Base-by-base conservation (phyloP, 1,284 basidiomycete genomes). In the Tilletia horrida region DNA sequence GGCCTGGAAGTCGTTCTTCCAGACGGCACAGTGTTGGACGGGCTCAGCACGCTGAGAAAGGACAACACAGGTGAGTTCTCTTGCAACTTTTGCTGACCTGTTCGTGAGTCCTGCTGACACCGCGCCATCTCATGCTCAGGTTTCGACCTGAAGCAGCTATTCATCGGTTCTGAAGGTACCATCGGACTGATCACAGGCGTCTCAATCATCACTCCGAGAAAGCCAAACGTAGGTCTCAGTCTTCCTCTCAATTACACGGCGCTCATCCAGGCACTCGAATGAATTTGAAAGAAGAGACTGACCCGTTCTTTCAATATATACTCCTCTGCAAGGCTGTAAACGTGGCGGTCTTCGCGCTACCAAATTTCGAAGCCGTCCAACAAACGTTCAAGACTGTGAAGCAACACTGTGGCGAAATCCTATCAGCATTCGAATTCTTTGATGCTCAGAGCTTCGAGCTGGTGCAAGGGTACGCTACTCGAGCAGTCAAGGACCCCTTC, bases 131-230 rank as follows among this genome's bases (percentile, higher is more conserved):
- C 18, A 48, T 31, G 2, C 29, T 35, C 29, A 59, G 55, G 95
- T n/a, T 95, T 97, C 81, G 96, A 99, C 82, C 85, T 98, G 63
- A 98, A 99, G 83, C 96, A 98, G 82, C 87, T 99, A 7, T 99
- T 98, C 83, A 97, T 99, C 76, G 96, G 96, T 23, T 90, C 91
- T 11, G 96, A 99, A 82, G 96, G 96, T 65, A 95, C 93, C 0
- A 88, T 98, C 40, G 95, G 96, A 61, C 86, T 99, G 69, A 90
- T 99, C 69, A 99, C 96, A 3, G 96, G 88, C 48, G 91, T 97
- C 27, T 95, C 93, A 8, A 95, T 99, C 75, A 86, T 96, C 67
- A 93, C 94, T n/a, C 92, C 95, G 0, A 88, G 92, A 18, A 88
- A 92, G 59, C 93, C 94, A 9, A 88, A 87, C 67, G 89, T 82